phyloP scores from a whole-genome alignment of 352 stramenopile genomes.

The Thalassiosira allenii region DNA sequence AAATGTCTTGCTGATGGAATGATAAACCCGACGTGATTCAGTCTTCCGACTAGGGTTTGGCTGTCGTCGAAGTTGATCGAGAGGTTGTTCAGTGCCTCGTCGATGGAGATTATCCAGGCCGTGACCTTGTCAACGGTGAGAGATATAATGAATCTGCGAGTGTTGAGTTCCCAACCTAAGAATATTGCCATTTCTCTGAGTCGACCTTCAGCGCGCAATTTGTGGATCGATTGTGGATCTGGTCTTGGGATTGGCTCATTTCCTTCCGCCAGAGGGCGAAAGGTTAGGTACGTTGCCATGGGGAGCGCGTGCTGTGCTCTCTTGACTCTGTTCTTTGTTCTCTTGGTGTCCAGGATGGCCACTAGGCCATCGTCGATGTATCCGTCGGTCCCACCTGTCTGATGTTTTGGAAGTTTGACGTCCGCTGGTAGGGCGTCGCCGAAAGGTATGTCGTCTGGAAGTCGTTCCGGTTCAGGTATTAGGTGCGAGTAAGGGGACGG shows the following conservation, averaged over 20 bases:
- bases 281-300: constrained; percentile 12
- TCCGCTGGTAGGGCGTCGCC: constrained; percentile 1
- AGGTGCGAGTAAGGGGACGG: neutral
- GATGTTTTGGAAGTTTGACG: neutral
- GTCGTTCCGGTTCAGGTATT: neutral
- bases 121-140: constrained; percentile 20
- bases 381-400: neutral
- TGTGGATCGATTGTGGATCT: constrained; percentile 7
- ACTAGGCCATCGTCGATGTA: constrained; percentile 10
- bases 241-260: constrained; percentile 19
- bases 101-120: constrained; percentile 4
- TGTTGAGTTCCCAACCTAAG: constrained; percentile 28
- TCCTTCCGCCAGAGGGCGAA: neutral
- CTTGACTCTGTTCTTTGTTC: constrained; percentile 6
- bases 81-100: neutral
- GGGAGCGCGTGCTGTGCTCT: neutral
- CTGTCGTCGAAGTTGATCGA: neutral
- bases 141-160: constrained; percentile 10
- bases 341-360: neutral
- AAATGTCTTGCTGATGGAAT: neutral
- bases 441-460: constrained; percentile 1
- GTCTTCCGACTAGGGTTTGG: neutral
- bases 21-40: constrained; percentile 10
- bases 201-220: constrained; percentile 17
- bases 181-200: constrained; percentile 21